Base-by-base conservation (phyloP, 148 eudicot genomes). In the Vaccinium darrowii region DNA sequence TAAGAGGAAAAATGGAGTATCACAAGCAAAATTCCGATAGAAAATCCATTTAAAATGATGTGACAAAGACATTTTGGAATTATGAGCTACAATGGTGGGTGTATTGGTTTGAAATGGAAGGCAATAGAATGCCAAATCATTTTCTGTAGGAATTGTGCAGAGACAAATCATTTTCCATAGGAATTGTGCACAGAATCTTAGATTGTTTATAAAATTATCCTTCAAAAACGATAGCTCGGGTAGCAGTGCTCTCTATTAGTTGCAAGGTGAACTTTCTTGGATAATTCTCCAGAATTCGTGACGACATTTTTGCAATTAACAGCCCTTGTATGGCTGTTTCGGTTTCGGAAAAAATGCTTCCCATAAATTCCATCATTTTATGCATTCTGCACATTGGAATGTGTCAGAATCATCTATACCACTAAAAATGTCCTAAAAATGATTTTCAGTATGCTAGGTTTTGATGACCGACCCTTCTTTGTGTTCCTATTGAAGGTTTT, bases 401-500 rank as follows among this genome's bases (percentile, higher is more conserved):
- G 23, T 23, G 8, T 63, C 4, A 1, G 71, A 23, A 23, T 63
- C 8, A n/a, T 2, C 71, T 23, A 8, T 3, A 23, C 36, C 5
- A 11, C 9, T 11, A 12, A 67, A 67, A 12, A 23, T 67, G 36
- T 5, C 33, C 3, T 53, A 53, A 3, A 3, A 8, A 25, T 23
- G 33, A 11, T 23, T 67, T 14, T 6, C 0, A 21, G 25, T 23
- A 23, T 25, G 33, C 71, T 8, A 67, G 36, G 7, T 25, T 67
- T 25, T 67, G 39, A 27, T 67, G 33, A 27, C 74, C 27, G 14
- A 27, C 36, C 15, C 74, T 23, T 50, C 27, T 52, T 82, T 67
- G 21, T 16, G 54, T 71, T 80, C 9, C 36, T 23, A 13, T 76
- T 81, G 39, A 30, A 91, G 94, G 92, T 88, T 50, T 81, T 90